These are phyloP conservation scores for Oxyria digyna DNA, from an alignment of 148 eudicot species.

Conservation along the genomic window DNA sequence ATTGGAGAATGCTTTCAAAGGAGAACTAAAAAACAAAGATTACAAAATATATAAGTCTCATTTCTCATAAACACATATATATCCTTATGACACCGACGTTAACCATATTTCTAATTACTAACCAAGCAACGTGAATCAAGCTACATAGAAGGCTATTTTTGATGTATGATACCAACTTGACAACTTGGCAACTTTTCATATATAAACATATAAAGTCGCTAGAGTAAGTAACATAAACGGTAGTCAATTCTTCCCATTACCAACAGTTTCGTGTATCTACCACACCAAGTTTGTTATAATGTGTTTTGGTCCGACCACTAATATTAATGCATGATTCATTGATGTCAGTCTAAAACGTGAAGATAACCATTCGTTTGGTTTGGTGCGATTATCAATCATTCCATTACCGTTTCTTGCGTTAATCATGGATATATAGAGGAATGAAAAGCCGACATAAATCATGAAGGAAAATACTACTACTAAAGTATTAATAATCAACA, in stretches of 20 bases:
- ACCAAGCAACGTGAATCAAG: background rate
- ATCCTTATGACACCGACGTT: no score
- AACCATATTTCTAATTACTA: no score
- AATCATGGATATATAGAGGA: background rate
- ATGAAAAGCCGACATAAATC: background rate
- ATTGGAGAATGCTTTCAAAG: no score
- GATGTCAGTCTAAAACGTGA: background rate
- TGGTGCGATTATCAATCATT: background rate
- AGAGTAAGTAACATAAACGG: background rate
- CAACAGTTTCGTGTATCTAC: background rate
- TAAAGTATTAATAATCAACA: background rate
- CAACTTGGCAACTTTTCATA: no score
- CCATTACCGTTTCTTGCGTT: constrained; percentile 5
- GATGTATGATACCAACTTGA: background rate
- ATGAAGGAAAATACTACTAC: background rate
- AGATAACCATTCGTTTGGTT: constrained; percentile 4
- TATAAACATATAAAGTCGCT: background rate
- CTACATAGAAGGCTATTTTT: background rate
- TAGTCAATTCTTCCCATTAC: constrained; percentile 3
- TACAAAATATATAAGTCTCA: no score
- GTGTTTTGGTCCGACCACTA: background rate
- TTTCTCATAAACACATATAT: no score
- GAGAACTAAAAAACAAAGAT: no score
- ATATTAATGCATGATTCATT: background rate
- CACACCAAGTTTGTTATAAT: background rate